Conservation (phyloP, 2,329 filamentous ascomycete genomes). For the Penicillium aurantiogriseum region DNA sequence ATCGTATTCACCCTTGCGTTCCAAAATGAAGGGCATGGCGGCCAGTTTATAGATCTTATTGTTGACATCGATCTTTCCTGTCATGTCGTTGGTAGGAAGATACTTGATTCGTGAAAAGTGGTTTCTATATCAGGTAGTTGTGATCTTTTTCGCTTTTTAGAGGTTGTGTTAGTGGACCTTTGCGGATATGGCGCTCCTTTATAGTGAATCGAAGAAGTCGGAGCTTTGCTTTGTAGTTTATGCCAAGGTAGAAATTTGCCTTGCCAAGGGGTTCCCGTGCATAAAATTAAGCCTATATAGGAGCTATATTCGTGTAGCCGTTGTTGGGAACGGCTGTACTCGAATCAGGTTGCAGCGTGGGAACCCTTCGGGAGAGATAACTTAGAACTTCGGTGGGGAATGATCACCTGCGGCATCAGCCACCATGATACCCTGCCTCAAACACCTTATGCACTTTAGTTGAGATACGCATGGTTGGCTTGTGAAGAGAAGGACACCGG, state of each 20-base stretch:
- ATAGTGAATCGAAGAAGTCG: not conserved
- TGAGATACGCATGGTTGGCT: not conserved
- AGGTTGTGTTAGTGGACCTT: not conserved
- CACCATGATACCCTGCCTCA: not conserved
- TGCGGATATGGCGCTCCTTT: not conserved
- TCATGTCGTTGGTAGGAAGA: not conserved
- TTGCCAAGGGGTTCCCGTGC: not conserved
- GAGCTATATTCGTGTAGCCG: not conserved
- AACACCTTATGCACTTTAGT: not conserved
- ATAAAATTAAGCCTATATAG: not conserved
- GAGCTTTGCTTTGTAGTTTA: not conserved
- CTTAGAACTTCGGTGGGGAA: not conserved
- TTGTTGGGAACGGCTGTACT: not conserved
- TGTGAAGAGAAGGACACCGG: not conserved
- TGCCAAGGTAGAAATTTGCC: conserved; percentile 1
- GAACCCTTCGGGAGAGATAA: not conserved
- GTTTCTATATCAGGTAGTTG: not conserved
- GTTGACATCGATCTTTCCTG: conserved; percentile 1
- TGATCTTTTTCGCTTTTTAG: not conserved
- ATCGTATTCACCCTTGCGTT: conserved; percentile 13
- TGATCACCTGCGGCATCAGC: not conserved
- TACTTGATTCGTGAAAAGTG: no score
- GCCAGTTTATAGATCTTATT: conserved; percentile 6
- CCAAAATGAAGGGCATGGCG: conserved; percentile 9
- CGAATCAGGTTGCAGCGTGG: not conserved